Evolutionary conservation across 495 filamentous ascomycete genomes (phyloP).

Genomic region (Hapsidospora chrysogenum): DNA sequence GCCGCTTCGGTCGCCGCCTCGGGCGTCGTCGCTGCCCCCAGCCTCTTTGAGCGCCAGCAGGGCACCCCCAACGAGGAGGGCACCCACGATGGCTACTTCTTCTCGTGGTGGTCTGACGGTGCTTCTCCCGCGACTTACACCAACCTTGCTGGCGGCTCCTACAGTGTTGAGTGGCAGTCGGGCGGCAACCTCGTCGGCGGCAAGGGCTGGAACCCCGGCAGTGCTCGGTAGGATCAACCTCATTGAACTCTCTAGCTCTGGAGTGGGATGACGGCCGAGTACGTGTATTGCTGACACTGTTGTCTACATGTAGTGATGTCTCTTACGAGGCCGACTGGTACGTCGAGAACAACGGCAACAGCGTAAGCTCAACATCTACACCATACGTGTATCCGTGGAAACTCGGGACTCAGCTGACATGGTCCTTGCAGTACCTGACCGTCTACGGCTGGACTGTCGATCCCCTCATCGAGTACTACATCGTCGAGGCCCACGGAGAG

Average conservation of each 20-base stretch:
- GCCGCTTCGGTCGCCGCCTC: background rate
- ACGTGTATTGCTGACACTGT: too few species aligned
- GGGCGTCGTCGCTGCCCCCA: constrained; percentile 1
- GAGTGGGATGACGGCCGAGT: too few species aligned
- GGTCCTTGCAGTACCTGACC: constrained; percentile 35
- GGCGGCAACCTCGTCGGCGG: constrained; percentile 46
- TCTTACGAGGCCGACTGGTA: background rate
- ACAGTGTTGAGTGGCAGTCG: constrained; percentile 39
- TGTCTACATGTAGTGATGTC: too few species aligned
- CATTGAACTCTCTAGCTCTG: too few species aligned
- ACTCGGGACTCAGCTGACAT: constrained; percentile 23
- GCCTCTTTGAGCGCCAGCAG: background rate
- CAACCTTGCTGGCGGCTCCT: constrained; percentile 37
- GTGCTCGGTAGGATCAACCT: background rate
- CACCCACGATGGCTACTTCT: constrained; percentile 27
- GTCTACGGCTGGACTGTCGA: constrained; percentile 43
- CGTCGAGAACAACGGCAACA: constrained; percentile 19
- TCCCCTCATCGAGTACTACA: constrained; percentile 46
- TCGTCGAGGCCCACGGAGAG: constrained; percentile 34
- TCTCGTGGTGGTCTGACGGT: constrained; percentile 49
- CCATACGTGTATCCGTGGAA: constrained; percentile 28
- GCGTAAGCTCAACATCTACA: constrained; percentile 7
- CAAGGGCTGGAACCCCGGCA: constrained; percentile 44
- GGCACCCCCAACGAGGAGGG: background rate
- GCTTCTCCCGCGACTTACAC: constrained; percentile 36